Evolutionary conservation across 176 grass and related monocot genomes (phyloP), one percentile per base, ranked within the genome.

Genomic region (Aegilops bicornis): DNA sequence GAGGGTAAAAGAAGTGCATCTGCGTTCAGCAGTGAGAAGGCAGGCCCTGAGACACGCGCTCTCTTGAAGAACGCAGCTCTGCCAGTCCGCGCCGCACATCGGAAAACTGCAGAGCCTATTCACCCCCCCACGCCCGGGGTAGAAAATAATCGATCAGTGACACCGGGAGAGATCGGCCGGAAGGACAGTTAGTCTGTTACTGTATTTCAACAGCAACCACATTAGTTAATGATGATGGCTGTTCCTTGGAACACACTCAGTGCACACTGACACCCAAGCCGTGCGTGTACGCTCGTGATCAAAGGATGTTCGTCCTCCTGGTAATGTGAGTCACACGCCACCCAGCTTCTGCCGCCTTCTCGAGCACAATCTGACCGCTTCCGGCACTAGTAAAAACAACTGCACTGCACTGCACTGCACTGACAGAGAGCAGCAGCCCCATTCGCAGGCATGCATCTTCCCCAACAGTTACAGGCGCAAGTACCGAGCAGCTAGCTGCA

Each of bases 191-290:
- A 39, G 54, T 22, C 54, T 59, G 54, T 22, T 2, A 59, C 54
- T 60, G 15, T 20, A 12, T 65, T 30, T 80, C n/a, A 29, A 54
- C 50, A 54, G 50, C 32, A 22, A 68, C 16, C 66, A 73, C 87
- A 69, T 12, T 72, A 20, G 50, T 64, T 54, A 71, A 88, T 84
- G 65, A 88, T 84, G 65, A 84, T 84, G 74, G 15, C 16, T 72
- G 64, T 37, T 52, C 10, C 72, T 61, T 59, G 17, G 47, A 61
- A 19, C 45, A 68, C 42, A 12, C 25, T 20, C 33, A 83, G 62
- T 61, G 64, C 77, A 64, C 9, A 29, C 73, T 63, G 80, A 62
- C 54, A 37, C 23, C 33, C 20, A 50, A 54, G 42, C 25, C 54
- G 54, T 22, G 54, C 6, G 62, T 68, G 63, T 40, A 50, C 31